phyloP scores from a whole-genome alignment of 176 grass and related monocot genomes.

The Guadua angustifolia region DNA sequence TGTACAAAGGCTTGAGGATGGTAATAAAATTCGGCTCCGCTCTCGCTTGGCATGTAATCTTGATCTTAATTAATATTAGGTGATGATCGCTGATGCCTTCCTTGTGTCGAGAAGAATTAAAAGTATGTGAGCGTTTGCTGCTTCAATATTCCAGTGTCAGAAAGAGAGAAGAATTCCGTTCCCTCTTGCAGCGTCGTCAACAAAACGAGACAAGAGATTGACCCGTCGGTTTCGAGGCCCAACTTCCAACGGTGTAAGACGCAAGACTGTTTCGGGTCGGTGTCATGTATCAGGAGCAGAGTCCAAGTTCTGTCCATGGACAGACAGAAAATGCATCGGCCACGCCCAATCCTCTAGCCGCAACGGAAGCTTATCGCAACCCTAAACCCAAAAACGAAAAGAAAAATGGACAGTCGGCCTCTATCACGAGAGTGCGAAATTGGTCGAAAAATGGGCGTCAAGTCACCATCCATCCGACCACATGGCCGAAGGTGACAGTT shows the following conservation, averaged over 20 bases:
- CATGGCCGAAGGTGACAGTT: constrained; percentile 27
- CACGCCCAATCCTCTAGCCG: neutral
- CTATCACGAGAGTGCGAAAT: neutral
- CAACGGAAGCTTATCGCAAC: neutral
- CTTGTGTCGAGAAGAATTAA: too few species aligned
- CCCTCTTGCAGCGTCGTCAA: too few species aligned
- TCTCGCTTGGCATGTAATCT: constrained; percentile 39
- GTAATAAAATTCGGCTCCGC: constrained; percentile 56
- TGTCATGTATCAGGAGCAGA: too few species aligned
- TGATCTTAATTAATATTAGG: neutral
- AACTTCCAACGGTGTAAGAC: neutral
- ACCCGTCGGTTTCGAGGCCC: neutral
- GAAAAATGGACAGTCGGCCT: neutral
- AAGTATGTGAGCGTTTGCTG: too few species aligned
- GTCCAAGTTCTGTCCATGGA: neutral
- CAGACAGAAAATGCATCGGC: neutral
- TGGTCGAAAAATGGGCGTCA: constrained; percentile 1
- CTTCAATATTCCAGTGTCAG: too few species aligned
- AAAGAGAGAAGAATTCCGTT: neutral
- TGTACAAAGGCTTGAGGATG: constrained; percentile 66
- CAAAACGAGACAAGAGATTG: too few species aligned
- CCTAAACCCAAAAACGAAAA: neutral
- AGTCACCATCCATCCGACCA: constrained; percentile 4
- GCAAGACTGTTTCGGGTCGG: neutral
- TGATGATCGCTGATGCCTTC: neutral